Evolutionary conservation across 495 filamentous ascomycete species (phyloP), one percentile per base, ranked within the genome.

Genomic region (Cercophora newfieldiana): DNA sequence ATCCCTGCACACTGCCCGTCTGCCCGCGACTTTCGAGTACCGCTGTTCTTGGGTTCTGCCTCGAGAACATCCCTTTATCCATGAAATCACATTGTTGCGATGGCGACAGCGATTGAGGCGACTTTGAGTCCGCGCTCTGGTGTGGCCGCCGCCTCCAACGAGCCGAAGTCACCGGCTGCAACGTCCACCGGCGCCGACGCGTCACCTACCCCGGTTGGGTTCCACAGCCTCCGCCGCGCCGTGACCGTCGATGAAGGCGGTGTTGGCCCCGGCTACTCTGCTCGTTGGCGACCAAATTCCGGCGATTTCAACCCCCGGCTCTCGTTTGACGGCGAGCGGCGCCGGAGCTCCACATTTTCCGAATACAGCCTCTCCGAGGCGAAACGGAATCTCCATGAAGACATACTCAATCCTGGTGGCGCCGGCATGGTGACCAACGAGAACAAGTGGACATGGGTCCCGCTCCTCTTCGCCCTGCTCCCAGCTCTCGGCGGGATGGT

Each of bases 401-500:
- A 89, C 64, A 74, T 96, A 19, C 79, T 94, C 24, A 85, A 92
- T 18, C 90, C 93, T 0, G 84, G 87, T 28, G 80, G 80, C 44
- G 37, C 37, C 37, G 67, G 30, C 21, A 31, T 67, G 16, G 57
- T 69, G 25, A 7, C 48, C 10, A 37, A 61, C 7, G 67, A 70
- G 14, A 69, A 72, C 30, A 77, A 74, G 25, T 95, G 91, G 88
- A 86, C 94, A 68, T 91, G 86, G 0, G 78, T 90, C 1, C 93
- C 96, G 0, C 81, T 99, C 44, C 87, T 85, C 0, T 87, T 97
- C 68, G 93, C 91, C 1, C 80, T 97, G 44, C 76, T 99, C 44
- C 95, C 95, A 0, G 93, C 94, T 0, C 67, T 96, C 18, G 94
- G 87, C 0, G 95, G 94, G 0, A 75, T 97, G 49, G 82, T 98